Evolutionary conservation across 2,329 filamentous ascomycete species (phyloP).

Genomic region (Aspergillus sp.): DNA sequence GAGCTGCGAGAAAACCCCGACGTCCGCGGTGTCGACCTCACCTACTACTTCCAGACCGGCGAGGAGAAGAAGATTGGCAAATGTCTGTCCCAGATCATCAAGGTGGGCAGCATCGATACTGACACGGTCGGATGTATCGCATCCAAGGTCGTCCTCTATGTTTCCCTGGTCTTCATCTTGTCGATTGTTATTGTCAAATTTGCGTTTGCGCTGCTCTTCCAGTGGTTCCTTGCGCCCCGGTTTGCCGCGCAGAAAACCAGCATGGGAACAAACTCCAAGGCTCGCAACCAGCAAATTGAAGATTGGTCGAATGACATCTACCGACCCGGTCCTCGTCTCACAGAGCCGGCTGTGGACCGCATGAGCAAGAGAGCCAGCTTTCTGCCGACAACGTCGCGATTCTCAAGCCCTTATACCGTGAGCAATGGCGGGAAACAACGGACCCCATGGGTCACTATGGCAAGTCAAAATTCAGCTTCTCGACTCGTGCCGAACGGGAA

Average conservation of each 20-base stretch:
- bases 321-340: constrained; percentile 76
- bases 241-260: constrained; percentile 85
- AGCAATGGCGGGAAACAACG: constrained; percentile 59
- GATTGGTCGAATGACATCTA: constrained; percentile 99
- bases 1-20: constrained; percentile 69
- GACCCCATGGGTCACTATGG: constrained; percentile 83
- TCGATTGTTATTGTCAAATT: constrained; percentile 86
- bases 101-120: constrained; percentile 92
- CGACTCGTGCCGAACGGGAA: constrained; percentile 61
- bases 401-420: constrained; percentile 82
- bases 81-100: constrained; percentile 91
- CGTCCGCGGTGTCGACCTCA: constrained; percentile 82
- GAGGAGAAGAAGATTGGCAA: constrained; percentile 77
- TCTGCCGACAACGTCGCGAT: constrained; percentile 88
- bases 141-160: constrained; percentile 92
- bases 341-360: constrained; percentile 67
- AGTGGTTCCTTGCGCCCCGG: constrained; percentile 89
- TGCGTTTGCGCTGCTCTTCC: constrained; percentile 82
- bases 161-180: constrained; percentile 87
- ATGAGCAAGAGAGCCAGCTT: constrained; percentile 81
- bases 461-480: constrained; percentile 76
- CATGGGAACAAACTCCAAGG: constrained; percentile 74
- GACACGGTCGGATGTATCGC: constrained; percentile 97
- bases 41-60: constrained; percentile 76
- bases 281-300: constrained; percentile 89